Evolutionary conservation across 306 rosid species (phyloP).

Genomic region (Cyclanthera cordifolia): DNA sequence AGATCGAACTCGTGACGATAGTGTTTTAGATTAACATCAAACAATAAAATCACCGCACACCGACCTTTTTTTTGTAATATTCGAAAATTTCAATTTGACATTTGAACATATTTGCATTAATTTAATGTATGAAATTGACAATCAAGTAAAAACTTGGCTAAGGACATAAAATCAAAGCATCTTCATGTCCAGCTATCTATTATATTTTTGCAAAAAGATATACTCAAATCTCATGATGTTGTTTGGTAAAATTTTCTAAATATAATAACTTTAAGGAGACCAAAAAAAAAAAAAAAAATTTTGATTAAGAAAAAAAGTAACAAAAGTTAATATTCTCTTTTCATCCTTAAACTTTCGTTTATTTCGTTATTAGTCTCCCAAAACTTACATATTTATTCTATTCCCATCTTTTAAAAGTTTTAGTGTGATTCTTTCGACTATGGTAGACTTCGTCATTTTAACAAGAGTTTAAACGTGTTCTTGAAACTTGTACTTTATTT

Average conservation of each 20-base stretch:
- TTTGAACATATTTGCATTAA: too few relatives aligned
- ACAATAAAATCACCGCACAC: too few relatives aligned
- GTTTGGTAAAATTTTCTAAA: not conserved
- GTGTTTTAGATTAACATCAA: too few relatives aligned
- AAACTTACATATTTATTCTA: not conserved
- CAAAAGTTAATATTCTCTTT: not conserved
- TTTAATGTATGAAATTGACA: not conserved
- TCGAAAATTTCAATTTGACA: too few relatives aligned
- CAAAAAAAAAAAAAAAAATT: not conserved
- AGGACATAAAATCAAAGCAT: not conserved
- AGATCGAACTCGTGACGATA: too few relatives aligned
- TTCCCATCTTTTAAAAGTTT: not conserved
- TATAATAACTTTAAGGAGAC: constrained; percentile 4
- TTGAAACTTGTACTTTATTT: too few relatives aligned
- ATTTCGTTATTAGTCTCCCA: not conserved
- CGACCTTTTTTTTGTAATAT: too few relatives aligned
- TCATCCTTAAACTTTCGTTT: not conserved
- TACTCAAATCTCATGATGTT: constrained; percentile 4
- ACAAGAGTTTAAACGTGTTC: too few relatives aligned
- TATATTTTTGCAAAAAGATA: not conserved
- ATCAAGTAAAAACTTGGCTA: not conserved
- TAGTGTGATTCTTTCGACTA: too few relatives aligned
- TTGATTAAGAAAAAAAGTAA: not conserved
- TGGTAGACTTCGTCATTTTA: too few relatives aligned
- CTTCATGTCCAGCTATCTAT: not conserved